These are phyloP conservation scores for Dictyophora rubrovolvata DNA, from an alignment of 768 basidiomycete genomes.

Conservation along the genomic window DNA sequence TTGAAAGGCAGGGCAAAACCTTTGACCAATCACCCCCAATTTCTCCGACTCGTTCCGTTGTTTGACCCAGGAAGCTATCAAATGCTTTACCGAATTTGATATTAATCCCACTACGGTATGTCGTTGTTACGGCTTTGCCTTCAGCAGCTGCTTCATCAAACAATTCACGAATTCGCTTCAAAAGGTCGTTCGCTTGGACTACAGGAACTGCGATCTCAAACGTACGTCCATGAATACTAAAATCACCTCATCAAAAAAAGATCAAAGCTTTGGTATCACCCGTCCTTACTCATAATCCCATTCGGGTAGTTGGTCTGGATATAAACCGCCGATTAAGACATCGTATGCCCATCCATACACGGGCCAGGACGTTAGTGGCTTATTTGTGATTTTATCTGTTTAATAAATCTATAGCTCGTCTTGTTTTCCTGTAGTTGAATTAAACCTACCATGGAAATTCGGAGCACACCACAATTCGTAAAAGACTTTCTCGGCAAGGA, in stretches of 20 bases:
- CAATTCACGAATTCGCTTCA: conserved; percentile 10
- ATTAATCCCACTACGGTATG: conserved; percentile 11
- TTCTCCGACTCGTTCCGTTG: conserved; percentile 6
- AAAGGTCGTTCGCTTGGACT: conserved; percentile 5
- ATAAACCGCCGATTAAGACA: conserved; percentile 10
- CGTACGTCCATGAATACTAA: conserved; percentile 8
- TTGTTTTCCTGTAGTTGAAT: background rate
- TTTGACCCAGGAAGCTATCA: conserved; percentile 10
- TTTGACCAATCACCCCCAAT: conserved; percentile 9
- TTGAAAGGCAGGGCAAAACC: background rate
- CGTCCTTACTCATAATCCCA: conserved; percentile 4
- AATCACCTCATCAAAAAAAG: background rate
- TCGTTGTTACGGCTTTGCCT: conserved; percentile 9
- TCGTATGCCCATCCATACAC: conserved; percentile 11
- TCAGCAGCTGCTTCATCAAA: conserved; percentile 11
- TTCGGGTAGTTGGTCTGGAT: conserved; percentile 11
- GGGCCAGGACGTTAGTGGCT: conserved; percentile 9
- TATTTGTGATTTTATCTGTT: conserved; percentile 10
- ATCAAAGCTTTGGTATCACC: background rate
- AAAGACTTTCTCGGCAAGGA: conserved; percentile 8
- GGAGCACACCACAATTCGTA: conserved; percentile 9
- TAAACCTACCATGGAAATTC: conserved; percentile 10
- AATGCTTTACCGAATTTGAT: conserved; percentile 12
- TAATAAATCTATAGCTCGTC: background rate
- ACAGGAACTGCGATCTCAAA: conserved; percentile 10